Base-by-base conservation (phyloP, 169 alveolate species). In the Cryptosporidium ubiquitum region DNA sequence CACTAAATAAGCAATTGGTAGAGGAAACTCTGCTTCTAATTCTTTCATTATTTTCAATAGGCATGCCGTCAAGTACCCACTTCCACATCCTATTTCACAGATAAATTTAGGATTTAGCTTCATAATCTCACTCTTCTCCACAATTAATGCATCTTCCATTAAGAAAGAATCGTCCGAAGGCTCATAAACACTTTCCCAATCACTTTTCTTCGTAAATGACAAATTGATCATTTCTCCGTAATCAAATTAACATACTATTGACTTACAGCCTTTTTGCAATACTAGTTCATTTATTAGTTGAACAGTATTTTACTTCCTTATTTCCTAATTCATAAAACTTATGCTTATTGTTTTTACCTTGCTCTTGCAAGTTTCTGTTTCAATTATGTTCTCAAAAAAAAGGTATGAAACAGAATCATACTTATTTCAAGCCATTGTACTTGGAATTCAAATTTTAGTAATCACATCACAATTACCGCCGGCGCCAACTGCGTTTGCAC, bases 31-130 rank as follows among this genome's bases (percentile, higher is more conserved):
- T 20, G 14, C 35, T 5, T 35, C 68, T 31, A n/a, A 31, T 31
- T 57, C 85, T 26, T 58, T 73, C 5, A 73, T 12, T 33, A 73
- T 49, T 14, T 39, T 35, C n/a, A 79, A 26, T n/a, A 79, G 23
- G 3, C 52, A 61, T 23, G 79, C 55, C 7, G 79, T 61, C 35
- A 79, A 12, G 33, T 79, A 79, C 33, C 89, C 89, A 39, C 89
- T 79, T 37, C 89, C 89, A 35, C 89, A 79, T 39, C 89, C 89
- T 20, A 79, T n/a, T 39, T 79, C 89, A 33, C 89, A 79, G 26
- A 79, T 49, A 3, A 79, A 9, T 26, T 23, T 64, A 9, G 89
- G 89, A 0, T 64, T 64, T 12, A n/a, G 40, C 23, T 64, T 57
- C 35, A 79, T 16, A 29, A 79, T 79, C 33, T 18, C 35, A 7